Percentiles rank a stretch among this genome's conserved stretches.
phyloP scores from a whole-genome alignment of 768 basidiomycete genomes.

The Mycena indigotica region DNA sequence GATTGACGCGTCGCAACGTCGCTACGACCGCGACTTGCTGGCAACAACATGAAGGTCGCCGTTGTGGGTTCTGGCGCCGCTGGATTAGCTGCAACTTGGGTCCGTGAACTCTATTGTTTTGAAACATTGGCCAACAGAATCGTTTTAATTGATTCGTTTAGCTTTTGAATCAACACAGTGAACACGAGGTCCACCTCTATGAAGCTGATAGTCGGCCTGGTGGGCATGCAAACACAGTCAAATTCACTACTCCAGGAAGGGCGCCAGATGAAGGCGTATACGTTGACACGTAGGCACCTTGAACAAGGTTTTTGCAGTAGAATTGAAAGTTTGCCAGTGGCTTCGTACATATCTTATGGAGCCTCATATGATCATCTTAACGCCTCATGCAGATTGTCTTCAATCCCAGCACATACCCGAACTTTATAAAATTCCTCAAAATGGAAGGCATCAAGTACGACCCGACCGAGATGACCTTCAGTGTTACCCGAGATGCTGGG shows the following conservation, averaged over 20 bases:
- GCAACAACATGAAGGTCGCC: slow-evolving; percentile 56
- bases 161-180: slow-evolving; percentile 73
- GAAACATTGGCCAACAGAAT: background rate
- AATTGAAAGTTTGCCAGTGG: slow-evolving; percentile 40
- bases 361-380: background rate
- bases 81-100: slow-evolving; percentile 79
- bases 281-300: slow-evolving; percentile 67
- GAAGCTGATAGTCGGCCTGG: slow-evolving; percentile 69
- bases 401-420: slow-evolving; percentile 77
- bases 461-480: slow-evolving; percentile 77
- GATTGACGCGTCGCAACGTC: too few species aligned
- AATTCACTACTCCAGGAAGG: slow-evolving; percentile 45
- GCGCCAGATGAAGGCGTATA: slow-evolving; percentile 40
- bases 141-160: too few species aligned
- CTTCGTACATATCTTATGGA: slow-evolving; percentile 45
- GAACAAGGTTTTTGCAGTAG: background rate
- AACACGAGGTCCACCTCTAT: slow-evolving; percentile 75
- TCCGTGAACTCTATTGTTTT: slow-evolving; percentile 26
- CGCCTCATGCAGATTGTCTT: slow-evolving; percentile 60
- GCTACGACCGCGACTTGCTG: too few species aligned
- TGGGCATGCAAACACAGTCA: slow-evolving; percentile 78
- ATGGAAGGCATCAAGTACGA: slow-evolving; percentile 50
- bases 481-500: slow-evolving; percentile 70
- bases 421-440: slow-evolving; percentile 71
- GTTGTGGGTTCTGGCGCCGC: slow-evolving; percentile 80